Percentiles rank a stretch among this genome's conserved stretches.
Evolutionary conservation across 352 stramenopile species (phyloP).

Genomic region (Phytophthora citrophthora): DNA sequence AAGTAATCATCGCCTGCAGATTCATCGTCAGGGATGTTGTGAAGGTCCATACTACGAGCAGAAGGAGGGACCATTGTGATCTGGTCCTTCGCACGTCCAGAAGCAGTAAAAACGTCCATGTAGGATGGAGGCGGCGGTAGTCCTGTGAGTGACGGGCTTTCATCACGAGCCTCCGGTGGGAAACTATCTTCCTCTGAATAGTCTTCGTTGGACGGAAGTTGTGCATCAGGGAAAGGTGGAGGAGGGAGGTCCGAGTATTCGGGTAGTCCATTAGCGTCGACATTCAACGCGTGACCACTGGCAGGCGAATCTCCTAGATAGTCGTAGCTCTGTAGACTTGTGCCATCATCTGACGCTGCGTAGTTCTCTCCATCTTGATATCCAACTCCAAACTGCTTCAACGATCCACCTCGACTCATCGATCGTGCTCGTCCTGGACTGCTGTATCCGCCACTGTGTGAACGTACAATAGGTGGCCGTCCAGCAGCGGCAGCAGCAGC

Average conservation of each 20-base stretch:
- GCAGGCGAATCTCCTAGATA: constrained; percentile 38
- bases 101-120: constrained; percentile 58
- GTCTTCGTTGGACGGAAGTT: constrained; percentile 14
- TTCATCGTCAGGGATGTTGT: constrained; percentile 36
- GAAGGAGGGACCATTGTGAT: constrained; percentile 16
- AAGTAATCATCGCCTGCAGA: constrained; percentile 24
- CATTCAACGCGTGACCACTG: constrained; percentile 22
- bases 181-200: constrained; percentile 46
- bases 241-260: constrained; percentile 26
- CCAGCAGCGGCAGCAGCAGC: constrained; percentile 22
- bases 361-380: constrained; percentile 35
- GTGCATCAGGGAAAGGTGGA: constrained; percentile 26
- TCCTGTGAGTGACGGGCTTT: constrained; percentile 32
- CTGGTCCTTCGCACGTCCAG: constrained; percentile 39
- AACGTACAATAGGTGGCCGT: constrained; percentile 30
- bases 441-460: constrained; percentile 35
- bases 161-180: constrained; percentile 27
- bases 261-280: constrained; percentile 24
- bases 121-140: constrained; percentile 59
- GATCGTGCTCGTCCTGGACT: constrained; percentile 14
- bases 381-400: constrained; percentile 22
- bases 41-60: constrained; percentile 27
- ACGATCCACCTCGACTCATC: constrained; percentile 30
- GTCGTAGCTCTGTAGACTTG: constrained; percentile 43
- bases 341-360: constrained; percentile 40